Conservation (phyloP, 2,329 filamentous ascomycete genomes). For the Fulvia fulva region DNA sequence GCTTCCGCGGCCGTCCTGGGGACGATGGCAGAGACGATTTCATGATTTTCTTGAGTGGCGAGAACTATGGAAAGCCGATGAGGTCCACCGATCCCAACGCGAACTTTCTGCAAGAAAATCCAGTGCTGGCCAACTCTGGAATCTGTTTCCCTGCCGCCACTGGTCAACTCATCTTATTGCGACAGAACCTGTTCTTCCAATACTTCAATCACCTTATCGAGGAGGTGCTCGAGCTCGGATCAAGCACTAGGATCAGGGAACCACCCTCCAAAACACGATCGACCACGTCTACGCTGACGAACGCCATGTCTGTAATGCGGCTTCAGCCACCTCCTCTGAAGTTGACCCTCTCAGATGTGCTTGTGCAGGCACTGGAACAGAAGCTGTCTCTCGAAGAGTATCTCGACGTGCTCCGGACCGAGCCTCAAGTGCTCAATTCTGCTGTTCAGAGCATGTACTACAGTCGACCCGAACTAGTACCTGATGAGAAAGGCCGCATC, state of each 20-base stretch:
- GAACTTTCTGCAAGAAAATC: not conserved
- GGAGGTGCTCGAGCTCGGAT: conserved; percentile 11
- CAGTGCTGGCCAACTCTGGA: not conserved
- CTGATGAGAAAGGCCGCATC: conserved; percentile 13
- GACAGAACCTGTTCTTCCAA: not conserved
- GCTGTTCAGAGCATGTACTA: conserved; percentile 9
- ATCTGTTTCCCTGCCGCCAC: not conserved
- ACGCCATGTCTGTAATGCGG: conserved; percentile 7
- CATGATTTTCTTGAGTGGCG: no score
- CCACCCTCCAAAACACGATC: not conserved
- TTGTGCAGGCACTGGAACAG: conserved; percentile 7
- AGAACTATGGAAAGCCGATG: no score
- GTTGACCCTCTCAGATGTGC: conserved; percentile 9
- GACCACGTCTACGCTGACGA: not conserved
- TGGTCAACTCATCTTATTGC: not conserved
- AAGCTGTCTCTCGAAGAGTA: conserved; percentile 8
- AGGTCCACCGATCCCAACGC: conserved; percentile 6
- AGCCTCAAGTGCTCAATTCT: conserved; percentile 13
- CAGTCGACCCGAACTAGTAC: conserved; percentile 9
- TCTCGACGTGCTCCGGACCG: conserved; percentile 12
- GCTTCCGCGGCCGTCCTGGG: not conserved
- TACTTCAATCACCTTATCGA: conserved; percentile 14
- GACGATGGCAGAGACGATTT: not conserved
- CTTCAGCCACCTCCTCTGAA: conserved; percentile 8
- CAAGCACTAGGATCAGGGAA: not conserved